Conservation (phyloP, 1,284 basidiomycete species). For the Trichosporon asahii region DNA sequence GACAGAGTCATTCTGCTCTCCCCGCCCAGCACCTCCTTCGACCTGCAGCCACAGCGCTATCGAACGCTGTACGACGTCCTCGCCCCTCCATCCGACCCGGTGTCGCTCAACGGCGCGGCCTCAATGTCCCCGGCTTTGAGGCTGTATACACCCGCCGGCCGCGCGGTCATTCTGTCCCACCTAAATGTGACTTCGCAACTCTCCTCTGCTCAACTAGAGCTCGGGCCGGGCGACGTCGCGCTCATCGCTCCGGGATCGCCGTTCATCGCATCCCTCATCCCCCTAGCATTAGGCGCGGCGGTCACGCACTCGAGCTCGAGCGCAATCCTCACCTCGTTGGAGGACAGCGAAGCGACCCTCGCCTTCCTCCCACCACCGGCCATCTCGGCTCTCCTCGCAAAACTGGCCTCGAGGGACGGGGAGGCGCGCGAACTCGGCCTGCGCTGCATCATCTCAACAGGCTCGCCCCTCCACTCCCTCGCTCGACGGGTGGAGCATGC, state of each 20-base stretch:
- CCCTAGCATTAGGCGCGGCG: not conserved
- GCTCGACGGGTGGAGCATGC: not conserved
- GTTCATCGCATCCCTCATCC: not conserved
- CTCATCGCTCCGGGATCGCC: not conserved
- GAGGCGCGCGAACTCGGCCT: not conserved
- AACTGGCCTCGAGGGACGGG: not conserved
- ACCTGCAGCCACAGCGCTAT: not conserved
- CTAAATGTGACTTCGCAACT: not conserved
- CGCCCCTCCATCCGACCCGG: no score
- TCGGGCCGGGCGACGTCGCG: not conserved
- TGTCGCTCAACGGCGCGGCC: not conserved
- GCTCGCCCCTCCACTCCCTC: not conserved
- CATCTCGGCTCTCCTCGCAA: not conserved
- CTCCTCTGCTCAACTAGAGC: not conserved
- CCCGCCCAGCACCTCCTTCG: not conserved
- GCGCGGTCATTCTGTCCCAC: not conserved
- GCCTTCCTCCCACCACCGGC: not conserved
- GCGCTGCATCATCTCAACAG: not conserved
- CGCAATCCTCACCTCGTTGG: not conserved
- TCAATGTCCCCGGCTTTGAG: not conserved
- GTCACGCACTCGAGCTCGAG: not conserved
- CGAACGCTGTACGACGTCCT: not conserved
- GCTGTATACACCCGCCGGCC: not conserved
- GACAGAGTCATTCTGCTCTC: slow-evolving; percentile 34
- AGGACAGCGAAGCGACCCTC: not conserved